phyloP scores from a whole-genome alignment of 169 alveolate genomes.

The Eimeria tenella region DNA sequence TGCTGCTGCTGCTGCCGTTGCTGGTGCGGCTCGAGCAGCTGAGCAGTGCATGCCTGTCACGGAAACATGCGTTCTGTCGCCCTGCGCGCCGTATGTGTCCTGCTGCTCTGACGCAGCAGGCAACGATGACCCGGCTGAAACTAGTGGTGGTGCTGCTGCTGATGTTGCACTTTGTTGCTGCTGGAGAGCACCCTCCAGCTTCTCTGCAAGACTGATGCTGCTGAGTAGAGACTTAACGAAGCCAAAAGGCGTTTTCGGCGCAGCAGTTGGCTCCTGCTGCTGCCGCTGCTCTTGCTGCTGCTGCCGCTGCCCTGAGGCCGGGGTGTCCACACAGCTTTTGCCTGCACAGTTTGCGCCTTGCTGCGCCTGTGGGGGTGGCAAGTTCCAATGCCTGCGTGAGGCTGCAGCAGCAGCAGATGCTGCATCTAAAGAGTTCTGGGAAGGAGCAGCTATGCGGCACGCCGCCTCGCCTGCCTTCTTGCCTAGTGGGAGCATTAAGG shows the following conservation, averaged over 20 bases:
- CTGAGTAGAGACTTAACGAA: slow-evolving; percentile 39
- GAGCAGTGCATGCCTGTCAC: background rate
- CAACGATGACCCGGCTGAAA: no score
- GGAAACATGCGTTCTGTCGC: background rate
- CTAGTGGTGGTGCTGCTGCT: slow-evolving; percentile 13
- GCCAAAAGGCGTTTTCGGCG: background rate
- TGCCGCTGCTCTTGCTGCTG: slow-evolving; percentile 48
- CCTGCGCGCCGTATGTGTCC: background rate
- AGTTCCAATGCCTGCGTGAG: background rate
- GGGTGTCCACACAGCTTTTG: background rate
- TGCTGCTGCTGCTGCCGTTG: slow-evolving; percentile 11
- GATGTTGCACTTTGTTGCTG: slow-evolving; percentile 20
- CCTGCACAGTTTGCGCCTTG: background rate
- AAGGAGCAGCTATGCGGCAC: background rate
- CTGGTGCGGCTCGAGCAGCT: slow-evolving; percentile 1
- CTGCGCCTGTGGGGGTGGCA: background rate
- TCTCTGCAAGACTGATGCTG: slow-evolving; percentile 33
- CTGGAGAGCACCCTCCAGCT: background rate
- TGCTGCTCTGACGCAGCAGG: slow-evolving; percentile 21
- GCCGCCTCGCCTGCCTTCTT: background rate
- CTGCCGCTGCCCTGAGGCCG: background rate
- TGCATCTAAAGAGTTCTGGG: background rate
- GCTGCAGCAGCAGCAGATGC: slow-evolving; percentile 7
- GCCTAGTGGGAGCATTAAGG: background rate
- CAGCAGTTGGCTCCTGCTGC: slow-evolving; percentile 3